Base-by-base conservation (phyloP, 257 asterid genomes). In the Petunia secreta region DNA sequence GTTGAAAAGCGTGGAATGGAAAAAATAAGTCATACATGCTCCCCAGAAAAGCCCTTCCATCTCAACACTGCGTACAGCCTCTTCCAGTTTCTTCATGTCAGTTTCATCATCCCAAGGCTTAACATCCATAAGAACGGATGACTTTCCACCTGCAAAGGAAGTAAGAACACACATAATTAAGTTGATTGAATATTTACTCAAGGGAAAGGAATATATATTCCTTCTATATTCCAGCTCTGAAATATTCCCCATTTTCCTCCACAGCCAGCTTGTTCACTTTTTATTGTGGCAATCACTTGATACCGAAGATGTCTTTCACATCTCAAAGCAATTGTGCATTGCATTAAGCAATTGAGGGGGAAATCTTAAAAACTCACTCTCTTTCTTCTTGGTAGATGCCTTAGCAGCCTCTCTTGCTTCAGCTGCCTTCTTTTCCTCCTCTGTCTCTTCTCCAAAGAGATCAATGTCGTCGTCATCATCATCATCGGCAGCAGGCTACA, bases 31-130 rank as follows among this genome's bases (percentile, higher is more conserved):
- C 97, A 39, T 93, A 95, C 99, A 93, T 87, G 99, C 99, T 89
- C 98, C 99, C 99, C 99, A 95, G 0, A 90, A 79, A 79, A 95
- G 98, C 53, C 99, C 99, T 1, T 85, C 88, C 88, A 85, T 60
- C 82, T 93, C 86, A 76, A 95, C 55, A 60, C 89, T 79, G 41
- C 99, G 97, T 69, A 95, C 97, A 77, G 92, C 82, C 86, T 92
- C 99, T 84, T 95, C 98, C 43, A 95, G 87, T 83, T 89, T 88
- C 92, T 92, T 95, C 97, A 93, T 92, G 91, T 95, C 99, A 0
- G 99, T 95, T 90, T 93, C 99, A 71, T 93, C 99, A 83, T 93
- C 98, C 99, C 99, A 93, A 3, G 99, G 99, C 81, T 95, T 95
- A 5, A 95, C 68, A 59, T 95, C 99, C 98, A 95, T 36, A 68